Percentiles rank a stretch among this genome's conserved stretches.
Evolutionary conservation across 805 yeast genomes (phyloP).

Genomic region (Suhomyces vadensis): DNA sequence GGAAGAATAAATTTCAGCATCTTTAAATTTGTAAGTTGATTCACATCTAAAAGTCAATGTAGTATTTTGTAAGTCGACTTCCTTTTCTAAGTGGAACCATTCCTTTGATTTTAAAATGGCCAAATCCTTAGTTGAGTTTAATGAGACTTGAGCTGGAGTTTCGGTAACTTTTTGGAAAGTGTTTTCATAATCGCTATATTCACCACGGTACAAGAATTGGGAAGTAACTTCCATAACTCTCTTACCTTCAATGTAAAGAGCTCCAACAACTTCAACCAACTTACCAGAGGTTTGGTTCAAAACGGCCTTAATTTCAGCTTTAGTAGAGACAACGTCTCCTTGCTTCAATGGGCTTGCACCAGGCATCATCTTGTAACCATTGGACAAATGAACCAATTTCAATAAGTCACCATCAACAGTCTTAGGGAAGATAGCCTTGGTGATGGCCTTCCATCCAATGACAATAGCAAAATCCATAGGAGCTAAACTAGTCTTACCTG

Average conservation of each 20-base stretch:
- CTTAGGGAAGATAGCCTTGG: conserved; percentile 96
- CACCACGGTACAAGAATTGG: conserved; percentile 95
- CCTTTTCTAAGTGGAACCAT: conserved; percentile 88
- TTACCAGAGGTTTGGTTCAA: conserved; percentile 91
- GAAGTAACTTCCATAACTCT: conserved; percentile 94
- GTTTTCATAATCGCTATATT: conserved; percentile 81
- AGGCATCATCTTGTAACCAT: conserved; percentile 89
- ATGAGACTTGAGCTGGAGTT: conserved; percentile 77
- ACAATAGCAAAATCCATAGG: conserved; percentile 99
- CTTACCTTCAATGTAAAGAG: conserved; percentile 68
- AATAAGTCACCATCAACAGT: conserved; percentile 95
- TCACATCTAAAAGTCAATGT: conserved; percentile 86
- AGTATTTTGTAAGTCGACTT: conserved; percentile 71
- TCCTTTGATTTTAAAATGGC: conserved; percentile 94
- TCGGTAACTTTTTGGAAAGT: conserved; percentile 88
- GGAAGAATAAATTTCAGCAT: conserved; percentile 70
- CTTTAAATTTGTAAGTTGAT: conserved; percentile 79
- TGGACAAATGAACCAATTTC: conserved; percentile 90
- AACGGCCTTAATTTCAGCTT: conserved; percentile 85
- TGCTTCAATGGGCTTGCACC: conserved; percentile 87
- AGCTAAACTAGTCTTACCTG: conserved; percentile 81
- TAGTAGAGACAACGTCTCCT: conserved; percentile 81
- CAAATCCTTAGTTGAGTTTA: conserved; percentile 79
- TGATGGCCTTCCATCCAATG: conserved; percentile 97
- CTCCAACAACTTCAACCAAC: conserved; percentile 92